Percentiles rank a stretch among this genome's conserved stretches.
Conservation (phyloP, 1,284 basidiomycete genomes). For the Ceratobasidium sp. region DNA sequence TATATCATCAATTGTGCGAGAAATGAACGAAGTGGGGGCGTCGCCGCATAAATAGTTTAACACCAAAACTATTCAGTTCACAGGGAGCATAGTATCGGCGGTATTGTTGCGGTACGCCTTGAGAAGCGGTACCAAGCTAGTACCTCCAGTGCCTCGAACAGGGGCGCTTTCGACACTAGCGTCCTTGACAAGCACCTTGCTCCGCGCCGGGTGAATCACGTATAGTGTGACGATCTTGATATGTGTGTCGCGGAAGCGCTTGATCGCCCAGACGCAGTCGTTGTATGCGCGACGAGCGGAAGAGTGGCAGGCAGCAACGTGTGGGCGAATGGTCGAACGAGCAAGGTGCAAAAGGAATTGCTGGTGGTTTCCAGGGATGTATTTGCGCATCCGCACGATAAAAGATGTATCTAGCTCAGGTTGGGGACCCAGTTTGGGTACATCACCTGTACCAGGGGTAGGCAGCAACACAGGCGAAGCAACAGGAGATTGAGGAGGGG, state of each 20-base stretch:
- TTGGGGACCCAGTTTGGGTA: conserved; percentile 29
- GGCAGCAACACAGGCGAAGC: conserved; percentile 53
- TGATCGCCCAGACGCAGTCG: conserved; percentile 60
- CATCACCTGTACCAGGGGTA: not conserved
- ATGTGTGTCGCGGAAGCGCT: conserved; percentile 63
- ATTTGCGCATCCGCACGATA: conserved; percentile 62
- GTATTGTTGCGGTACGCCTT: conserved; percentile 54
- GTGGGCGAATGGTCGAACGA: conserved; percentile 54
- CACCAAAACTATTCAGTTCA: not conserved
- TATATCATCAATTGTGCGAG: not conserved
- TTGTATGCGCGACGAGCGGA: conserved; percentile 60
- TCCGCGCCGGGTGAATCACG: conserved; percentile 58
- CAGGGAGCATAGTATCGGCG: conserved; percentile 15
- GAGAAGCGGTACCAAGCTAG: conserved; percentile 62
- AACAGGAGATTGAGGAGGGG: conserved; percentile 27
- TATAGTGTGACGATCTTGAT: conserved; percentile 64
- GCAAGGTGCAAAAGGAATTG: conserved; percentile 65
- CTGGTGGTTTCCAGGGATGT: conserved; percentile 66
- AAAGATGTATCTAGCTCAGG: conserved; percentile 56
- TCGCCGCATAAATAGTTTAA: conserved; percentile 1
- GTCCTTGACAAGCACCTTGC: conserved; percentile 37
- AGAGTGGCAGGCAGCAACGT: conserved; percentile 51
- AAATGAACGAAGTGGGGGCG: conserved; percentile 2
- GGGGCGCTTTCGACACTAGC: conserved; percentile 51
- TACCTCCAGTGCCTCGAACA: conserved; percentile 64